Evolutionary conservation across 306 rosid genomes (phyloP).

Genomic region (Betula pendula): DNA sequence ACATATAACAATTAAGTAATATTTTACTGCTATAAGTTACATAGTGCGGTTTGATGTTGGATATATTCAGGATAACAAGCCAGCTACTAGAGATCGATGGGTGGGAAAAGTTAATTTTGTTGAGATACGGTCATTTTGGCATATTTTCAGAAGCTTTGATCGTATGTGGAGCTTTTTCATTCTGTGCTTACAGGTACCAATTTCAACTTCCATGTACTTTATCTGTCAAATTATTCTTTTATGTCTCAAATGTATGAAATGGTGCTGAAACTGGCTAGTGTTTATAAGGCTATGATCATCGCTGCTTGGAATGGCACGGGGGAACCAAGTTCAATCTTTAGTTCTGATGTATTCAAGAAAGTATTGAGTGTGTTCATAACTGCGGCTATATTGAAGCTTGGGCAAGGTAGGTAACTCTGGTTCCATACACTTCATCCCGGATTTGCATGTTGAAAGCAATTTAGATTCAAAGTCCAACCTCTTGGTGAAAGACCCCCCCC

Average conservation of each 20-base stretch:
- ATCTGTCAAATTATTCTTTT: slow-evolving; percentile 3
- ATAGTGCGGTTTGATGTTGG: too few relatives aligned
- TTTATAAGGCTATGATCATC: slow-evolving; percentile 83
- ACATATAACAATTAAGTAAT: too few relatives aligned
- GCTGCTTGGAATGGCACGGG: slow-evolving; percentile 94
- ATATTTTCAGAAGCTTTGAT: slow-evolving; percentile 95
- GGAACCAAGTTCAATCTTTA: slow-evolving; percentile 65
- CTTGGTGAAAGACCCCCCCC: not conserved
- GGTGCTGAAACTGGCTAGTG: slow-evolving; percentile 31
- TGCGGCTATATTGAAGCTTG: slow-evolving; percentile 89
- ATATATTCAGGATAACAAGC: slow-evolving; percentile 60
- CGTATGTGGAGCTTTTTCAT: slow-evolving; percentile 98
- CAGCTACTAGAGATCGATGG: slow-evolving; percentile 66
- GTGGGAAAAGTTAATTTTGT: slow-evolving; percentile 94
- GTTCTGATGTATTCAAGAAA: slow-evolving; percentile 75
- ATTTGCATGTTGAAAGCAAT: slow-evolving; percentile 2
- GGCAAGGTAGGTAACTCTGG: slow-evolving; percentile 60
- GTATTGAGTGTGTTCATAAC: slow-evolving; percentile 86
- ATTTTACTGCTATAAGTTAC: too few relatives aligned
- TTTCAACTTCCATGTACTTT: slow-evolving; percentile 22
- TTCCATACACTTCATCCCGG: not conserved
- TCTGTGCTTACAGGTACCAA: slow-evolving; percentile 81
- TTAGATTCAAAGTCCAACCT: not conserved
- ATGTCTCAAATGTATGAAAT: slow-evolving; percentile 10
- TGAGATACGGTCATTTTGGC: slow-evolving; percentile 96